A percentile compares a stretch with the other conserved stretches of the same genome.
phyloP scores from a whole-genome alignment of 163 green algal species.

The Trebouxiophyceae sp. region DNA sequence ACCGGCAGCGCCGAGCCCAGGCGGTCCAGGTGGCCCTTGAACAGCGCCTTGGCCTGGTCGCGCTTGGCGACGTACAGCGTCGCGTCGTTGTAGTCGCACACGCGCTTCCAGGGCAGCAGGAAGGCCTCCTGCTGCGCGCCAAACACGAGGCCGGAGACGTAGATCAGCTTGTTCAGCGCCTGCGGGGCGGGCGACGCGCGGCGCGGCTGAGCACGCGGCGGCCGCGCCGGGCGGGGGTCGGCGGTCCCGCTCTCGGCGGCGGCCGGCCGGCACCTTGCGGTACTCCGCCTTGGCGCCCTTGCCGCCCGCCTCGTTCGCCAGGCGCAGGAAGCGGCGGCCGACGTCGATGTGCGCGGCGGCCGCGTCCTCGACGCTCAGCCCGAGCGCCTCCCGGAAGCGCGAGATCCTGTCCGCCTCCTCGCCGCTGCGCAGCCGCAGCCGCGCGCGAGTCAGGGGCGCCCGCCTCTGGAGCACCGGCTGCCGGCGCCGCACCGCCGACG shows the following conservation, averaged over 20 bases:
- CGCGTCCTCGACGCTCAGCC: slow-evolving; percentile 79
- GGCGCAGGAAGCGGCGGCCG: slow-evolving; percentile 62
- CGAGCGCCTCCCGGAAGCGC: slow-evolving; percentile 83
- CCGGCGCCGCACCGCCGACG: too few relatives aligned
- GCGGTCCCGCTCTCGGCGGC: too few relatives aligned
- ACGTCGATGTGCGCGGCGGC: slow-evolving; percentile 86
- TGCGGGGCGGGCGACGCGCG: too few relatives aligned
- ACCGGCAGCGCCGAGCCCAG: slow-evolving; percentile 37
- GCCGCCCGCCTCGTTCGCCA: slow-evolving; percentile 51
- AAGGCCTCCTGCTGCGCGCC: slow-evolving; percentile 82
- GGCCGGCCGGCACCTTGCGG: too few relatives aligned
- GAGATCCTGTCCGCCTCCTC: slow-evolving; percentile 66
- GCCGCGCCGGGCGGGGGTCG: too few relatives aligned
- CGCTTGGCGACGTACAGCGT: slow-evolving; percentile 77
- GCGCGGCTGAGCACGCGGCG: too few relatives aligned
- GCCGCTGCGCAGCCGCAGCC: too few relatives aligned
- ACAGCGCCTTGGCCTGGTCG: slow-evolving; percentile 84
- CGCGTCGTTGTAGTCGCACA: slow-evolving; percentile 82
- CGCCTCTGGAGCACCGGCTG: too few relatives aligned
- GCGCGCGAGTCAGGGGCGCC: too few relatives aligned
- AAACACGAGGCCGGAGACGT: slow-evolving; percentile 88
- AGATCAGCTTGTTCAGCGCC: slow-evolving; percentile 95
- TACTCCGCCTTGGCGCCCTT: slow-evolving; percentile 19
- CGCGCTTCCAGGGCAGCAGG: slow-evolving; percentile 85
- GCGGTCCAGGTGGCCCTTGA: slow-evolving; percentile 49